Evolutionary conservation across 768 basidiomycete species (phyloP), one percentile per base, ranked within the genome.

Genomic region (Kwoniella dejecticola): DNA sequence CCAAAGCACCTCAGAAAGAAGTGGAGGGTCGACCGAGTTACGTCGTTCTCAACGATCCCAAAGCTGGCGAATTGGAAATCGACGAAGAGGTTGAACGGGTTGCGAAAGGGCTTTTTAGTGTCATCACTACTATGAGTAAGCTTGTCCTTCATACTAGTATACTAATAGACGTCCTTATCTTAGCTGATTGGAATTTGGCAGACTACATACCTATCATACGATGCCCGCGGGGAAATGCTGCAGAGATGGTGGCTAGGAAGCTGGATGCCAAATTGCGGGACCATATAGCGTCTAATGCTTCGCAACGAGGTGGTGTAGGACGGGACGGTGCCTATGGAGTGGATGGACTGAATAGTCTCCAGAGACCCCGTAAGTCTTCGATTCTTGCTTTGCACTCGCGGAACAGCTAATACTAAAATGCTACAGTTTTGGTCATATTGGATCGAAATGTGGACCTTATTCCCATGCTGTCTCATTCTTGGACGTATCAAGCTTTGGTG

Each of bases 161-260:
- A n/a, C 15, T 13, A 44, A 21, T 17, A 33, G 7, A 46, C 40
- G 12, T 12, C 12, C 5, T 30, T 60, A 13, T 19, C 47, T 23
- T 5, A 3, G 21, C 36, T 42, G 41, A 42, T 42, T 57, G n/a
- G n/a, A n/a, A n/a, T n/a, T n/a, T n/a, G n/a, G n/a, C n/a, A 92
- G 92, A 90, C 1, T 89, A 91, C 69, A 89, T 95, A 21, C 96
- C 96, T 10, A 89, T 93, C 74, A 97, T 99, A 61, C 88, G 96
- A 30, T 88, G 90, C 59, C 96, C 96, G 21, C 83, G 88, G 77
- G 95, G 95, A 1, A 97, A 98, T 78, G 96, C 96, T 4, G 96
- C 94, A 19, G 96, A 99, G 79, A 96, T 97, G 94, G 87, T 98
- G n/a, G 94, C 94, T 8, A 89, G 92, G 80, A 96, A 91, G 77